Percentiles rank a stretch among this genome's conserved stretches.
These are phyloP conservation scores for Scheffersomyces segobiensis DNA, from an alignment of 1,139 yeast genomes.

Conservation along the genomic window DNA sequence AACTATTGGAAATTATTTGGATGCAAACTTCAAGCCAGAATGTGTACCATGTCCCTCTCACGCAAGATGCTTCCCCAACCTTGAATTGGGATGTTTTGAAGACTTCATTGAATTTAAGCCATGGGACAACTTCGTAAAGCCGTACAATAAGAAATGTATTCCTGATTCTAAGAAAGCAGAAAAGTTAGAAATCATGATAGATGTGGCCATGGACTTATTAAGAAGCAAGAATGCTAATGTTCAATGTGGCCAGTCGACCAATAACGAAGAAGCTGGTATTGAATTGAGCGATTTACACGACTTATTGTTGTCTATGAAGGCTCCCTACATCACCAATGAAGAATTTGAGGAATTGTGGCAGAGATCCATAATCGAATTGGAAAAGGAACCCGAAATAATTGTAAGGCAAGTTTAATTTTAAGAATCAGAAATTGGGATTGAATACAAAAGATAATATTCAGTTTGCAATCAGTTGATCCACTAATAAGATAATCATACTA, in stretches of 20 bases:
- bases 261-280: slow-evolving; percentile 53
- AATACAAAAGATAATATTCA: not conserved
- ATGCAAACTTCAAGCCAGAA: slow-evolving; percentile 49
- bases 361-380: slow-evolving; percentile 62
- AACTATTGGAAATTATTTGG: slow-evolving; percentile 33
- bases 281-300: slow-evolving; percentile 56
- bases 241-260: slow-evolving; percentile 59
- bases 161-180: slow-evolving; percentile 76
- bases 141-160: slow-evolving; percentile 63
- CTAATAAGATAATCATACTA: slow-evolving; percentile 14
- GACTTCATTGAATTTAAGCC: slow-evolving; percentile 62
- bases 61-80: slow-evolving; percentile 67
- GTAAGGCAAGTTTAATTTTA: slow-evolving; percentile 71
- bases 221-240: slow-evolving; percentile 67
- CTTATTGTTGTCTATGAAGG: slow-evolving; percentile 56
- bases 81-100: slow-evolving; percentile 65
- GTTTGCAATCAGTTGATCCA: not conserved
- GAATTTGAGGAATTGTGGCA: slow-evolving; percentile 85
- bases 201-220: slow-evolving; percentile 65
- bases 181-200: slow-evolving; percentile 64
- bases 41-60: slow-evolving; percentile 83
- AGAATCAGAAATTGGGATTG: not conserved
- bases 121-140: slow-evolving; percentile 55
- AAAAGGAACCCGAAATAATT: slow-evolving; percentile 72
- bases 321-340: slow-evolving; percentile 60